These are phyloP conservation scores for Mortierella antarctica DNA, from an alignment of 192 early-diverging fungal species.

Conservation along the genomic window DNA sequence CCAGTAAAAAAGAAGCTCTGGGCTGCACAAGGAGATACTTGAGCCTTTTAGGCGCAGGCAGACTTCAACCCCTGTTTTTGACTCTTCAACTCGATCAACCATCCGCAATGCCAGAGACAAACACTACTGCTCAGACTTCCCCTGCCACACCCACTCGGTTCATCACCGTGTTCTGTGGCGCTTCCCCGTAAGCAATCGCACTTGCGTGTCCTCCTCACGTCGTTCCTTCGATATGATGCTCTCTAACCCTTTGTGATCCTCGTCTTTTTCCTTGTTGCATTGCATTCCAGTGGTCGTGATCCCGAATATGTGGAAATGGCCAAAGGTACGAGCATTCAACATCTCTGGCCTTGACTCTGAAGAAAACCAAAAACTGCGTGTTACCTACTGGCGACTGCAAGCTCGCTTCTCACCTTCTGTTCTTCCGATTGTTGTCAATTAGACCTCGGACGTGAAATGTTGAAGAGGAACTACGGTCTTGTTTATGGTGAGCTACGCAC, in stretches of 20 bases:
- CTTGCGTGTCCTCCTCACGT: background rate
- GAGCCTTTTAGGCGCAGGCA: background rate
- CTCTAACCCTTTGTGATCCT: slow-evolving; percentile 2
- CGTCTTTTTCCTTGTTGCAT: background rate
- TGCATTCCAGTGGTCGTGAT: slow-evolving; percentile 38
- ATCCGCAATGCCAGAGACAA: slow-evolving; percentile 25
- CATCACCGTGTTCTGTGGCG: slow-evolving; percentile 52
- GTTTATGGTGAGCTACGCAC: slow-evolving; percentile 63
- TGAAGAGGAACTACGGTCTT: slow-evolving; percentile 66
- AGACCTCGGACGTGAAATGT: slow-evolving; percentile 68
- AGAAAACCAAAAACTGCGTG: background rate
- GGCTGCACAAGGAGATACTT: background rate
- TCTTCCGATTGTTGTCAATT: background rate
- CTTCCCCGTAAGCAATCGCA: slow-evolving; percentile 34
- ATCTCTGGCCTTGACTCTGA: background rate
- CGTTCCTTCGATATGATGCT: background rate
- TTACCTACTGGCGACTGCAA: background rate
- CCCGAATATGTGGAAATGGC: slow-evolving; percentile 58
- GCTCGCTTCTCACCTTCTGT: background rate
- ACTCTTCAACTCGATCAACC: background rate
- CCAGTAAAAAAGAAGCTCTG: too few species aligned
- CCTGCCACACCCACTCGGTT: slow-evolving; percentile 25
- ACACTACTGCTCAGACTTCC: background rate
- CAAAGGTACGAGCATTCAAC: slow-evolving; percentile 29
- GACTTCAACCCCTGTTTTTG: background rate